Evolutionary conservation across 176 grass and related monocot species (phyloP), one percentile per base, ranked within the genome.

Genomic region (Oryza coarctata): DNA sequence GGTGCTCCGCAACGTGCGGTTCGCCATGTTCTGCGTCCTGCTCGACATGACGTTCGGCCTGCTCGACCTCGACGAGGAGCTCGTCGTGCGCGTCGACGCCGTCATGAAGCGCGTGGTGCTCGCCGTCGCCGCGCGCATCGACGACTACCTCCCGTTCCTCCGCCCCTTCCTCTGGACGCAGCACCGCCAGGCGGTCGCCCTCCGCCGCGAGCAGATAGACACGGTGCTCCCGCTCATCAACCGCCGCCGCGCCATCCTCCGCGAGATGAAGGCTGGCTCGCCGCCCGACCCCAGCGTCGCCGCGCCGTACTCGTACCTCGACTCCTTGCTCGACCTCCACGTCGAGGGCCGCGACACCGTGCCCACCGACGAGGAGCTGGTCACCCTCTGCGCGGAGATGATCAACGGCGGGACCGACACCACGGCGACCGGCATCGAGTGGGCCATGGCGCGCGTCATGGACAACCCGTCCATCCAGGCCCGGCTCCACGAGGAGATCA

Each of bases 131-230:
- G 85, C 87, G 9, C 88, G 92, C 63, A 97, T 97, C 88, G 92
- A 97, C 58, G 94, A 97, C 86, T 97, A 97, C 90, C 83, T 97
- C 74, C 94, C 94, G 23, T 92, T 94, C 92, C 90, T 97, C 28
- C 86, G 92, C n/a, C 92, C 86, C 12, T 44, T 97, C 50, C 88
- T 90, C 34, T 88, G 77, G 39, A 83, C 80, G 9, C 86, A 94
- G 41, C 90, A 92, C 61, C 69, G 63, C 32, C 74, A 47, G 14
- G 94, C 85, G n/a, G 77, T 94, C 29, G 92, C 86, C 0, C 77
- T 90, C 25, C 86, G 94, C 28, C 84, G 85, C 41, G 90, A 94
- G 85, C 92, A 97, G 87, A 30, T 94, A 1, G 90, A 89, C 35
- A 92, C 88, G 0, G 41, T 97, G 12, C 40, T 92, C 65, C 82